These are phyloP conservation scores for Auriculariales sp. DNA, from an alignment of 768 basidiomycete genomes.

Conservation along the genomic window DNA sequence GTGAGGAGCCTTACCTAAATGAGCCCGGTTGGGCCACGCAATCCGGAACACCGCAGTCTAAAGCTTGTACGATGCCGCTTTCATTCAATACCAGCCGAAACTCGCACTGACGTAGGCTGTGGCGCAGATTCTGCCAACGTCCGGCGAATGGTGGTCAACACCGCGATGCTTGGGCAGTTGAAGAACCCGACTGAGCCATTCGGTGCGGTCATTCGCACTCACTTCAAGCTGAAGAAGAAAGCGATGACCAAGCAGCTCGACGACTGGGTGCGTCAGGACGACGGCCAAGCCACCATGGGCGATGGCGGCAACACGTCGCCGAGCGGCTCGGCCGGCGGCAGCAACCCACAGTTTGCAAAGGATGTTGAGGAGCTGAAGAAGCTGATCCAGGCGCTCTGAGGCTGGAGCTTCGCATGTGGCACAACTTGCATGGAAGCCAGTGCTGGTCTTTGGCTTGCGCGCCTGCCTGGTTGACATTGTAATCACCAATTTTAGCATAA, in stretches of 20 bases:
- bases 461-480: too few relatives aligned
- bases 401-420: too few relatives aligned
- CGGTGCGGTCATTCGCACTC: slow-evolving; percentile 73
- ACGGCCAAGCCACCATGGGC: slow-evolving; percentile 40
- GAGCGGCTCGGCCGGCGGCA: slow-evolving; percentile 20
- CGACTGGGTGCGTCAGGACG: slow-evolving; percentile 63
- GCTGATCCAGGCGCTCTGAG: slow-evolving; percentile 31
- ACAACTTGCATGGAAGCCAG: too few relatives aligned
- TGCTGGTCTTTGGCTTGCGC: too few relatives aligned
- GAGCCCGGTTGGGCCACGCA: slow-evolving; percentile 78
- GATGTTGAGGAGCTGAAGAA: slow-evolving; percentile 62
- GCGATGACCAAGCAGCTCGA: slow-evolving; percentile 61
- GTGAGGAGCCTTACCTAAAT: slow-evolving; percentile 86
- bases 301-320: slow-evolving; percentile 27
- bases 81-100: not conserved
- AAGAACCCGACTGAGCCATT: slow-evolving; percentile 77
- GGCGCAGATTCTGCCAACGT: slow-evolving; percentile 76
- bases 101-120: slow-evolving; percentile 6
- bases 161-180: slow-evolving; percentile 83
- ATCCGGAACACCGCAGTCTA: slow-evolving; percentile 60
- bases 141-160: slow-evolving; percentile 80
- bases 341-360: slow-evolving; percentile 45
- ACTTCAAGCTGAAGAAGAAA: slow-evolving; percentile 75
- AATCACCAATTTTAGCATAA: too few relatives aligned
- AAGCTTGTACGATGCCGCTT: slow-evolving; percentile 42